A percentile compares a stretch with the other conserved stretches of the same genome.
These are phyloP conservation scores for Epichloe scottii DNA, from an alignment of 2,329 filamentous ascomycete species.

Conservation along the genomic window DNA sequence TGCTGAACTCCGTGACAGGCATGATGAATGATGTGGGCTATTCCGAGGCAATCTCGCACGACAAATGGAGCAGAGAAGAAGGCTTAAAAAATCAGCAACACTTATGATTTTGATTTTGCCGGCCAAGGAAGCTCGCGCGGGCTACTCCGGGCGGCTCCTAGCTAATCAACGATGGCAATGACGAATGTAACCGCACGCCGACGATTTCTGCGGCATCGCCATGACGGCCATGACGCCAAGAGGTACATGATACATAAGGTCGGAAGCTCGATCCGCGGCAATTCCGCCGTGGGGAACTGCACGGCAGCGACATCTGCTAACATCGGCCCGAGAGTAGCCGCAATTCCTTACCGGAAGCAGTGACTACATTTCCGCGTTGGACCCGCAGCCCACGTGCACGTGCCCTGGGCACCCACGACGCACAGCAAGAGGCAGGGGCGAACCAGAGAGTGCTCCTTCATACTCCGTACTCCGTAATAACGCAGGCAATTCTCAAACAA, in stretches of 20 bases:
- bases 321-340: slow-evolving; percentile 6
- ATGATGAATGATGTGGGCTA: slow-evolving; percentile 20
- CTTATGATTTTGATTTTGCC: neutral
- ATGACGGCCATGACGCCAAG: neutral
- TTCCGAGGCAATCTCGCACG: neutral
- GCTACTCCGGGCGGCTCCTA: neutral
- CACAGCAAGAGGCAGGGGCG: too few species aligned
- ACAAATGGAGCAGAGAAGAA: neutral
- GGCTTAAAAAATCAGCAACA: neutral
- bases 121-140: neutral
- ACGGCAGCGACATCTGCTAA: neutral
- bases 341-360: neutral
- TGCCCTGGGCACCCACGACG: too few species aligned
- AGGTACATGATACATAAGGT: neutral
- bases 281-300: slow-evolving; percentile 6
- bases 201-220: neutral
- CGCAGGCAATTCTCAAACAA: too few species aligned
- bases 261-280: neutral
- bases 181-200: neutral
- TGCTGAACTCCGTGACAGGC: slow-evolving; percentile 36
- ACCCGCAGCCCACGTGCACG: neutral
- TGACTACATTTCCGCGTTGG: neutral
- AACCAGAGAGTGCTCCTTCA: too few species aligned
- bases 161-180: neutral
- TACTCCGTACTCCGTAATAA: too few species aligned